A percentile compares a stretch with the other conserved stretches of the same genome.
Evolutionary conservation across 768 basidiomycete species (phyloP).

Genomic region (Calocybe gangraenosa): DNA sequence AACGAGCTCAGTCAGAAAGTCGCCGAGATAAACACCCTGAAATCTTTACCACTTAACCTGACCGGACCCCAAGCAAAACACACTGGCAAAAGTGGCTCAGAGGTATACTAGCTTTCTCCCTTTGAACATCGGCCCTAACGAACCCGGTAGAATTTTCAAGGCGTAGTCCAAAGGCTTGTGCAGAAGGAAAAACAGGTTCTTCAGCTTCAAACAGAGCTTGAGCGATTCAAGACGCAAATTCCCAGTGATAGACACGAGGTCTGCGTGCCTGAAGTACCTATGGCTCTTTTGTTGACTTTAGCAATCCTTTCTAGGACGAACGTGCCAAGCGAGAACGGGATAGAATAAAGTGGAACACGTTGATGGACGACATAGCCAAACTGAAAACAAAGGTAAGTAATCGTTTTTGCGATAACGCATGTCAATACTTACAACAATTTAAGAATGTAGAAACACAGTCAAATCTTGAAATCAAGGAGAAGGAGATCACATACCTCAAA

Average conservation of each 20-base stretch:
- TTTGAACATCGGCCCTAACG: neutral
- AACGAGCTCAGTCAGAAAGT: slow-evolving; percentile 56
- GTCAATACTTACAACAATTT: slow-evolving; percentile 1
- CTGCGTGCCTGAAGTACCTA: slow-evolving; percentile 32
- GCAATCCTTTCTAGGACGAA: slow-evolving; percentile 48
- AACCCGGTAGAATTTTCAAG: slow-evolving; percentile 52
- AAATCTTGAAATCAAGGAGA: slow-evolving; percentile 50
- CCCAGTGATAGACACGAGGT: slow-evolving; percentile 54
- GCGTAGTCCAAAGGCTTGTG: slow-evolving; percentile 74
- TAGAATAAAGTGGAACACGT: slow-evolving; percentile 61
- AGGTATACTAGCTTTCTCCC: slow-evolving; percentile 35
- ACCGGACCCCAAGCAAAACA: slow-evolving; percentile 33
- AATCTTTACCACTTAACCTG: slow-evolving; percentile 40
- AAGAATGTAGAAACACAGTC: slow-evolving; percentile 56
- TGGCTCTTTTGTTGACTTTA: neutral
- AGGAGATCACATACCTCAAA: slow-evolving; percentile 73
- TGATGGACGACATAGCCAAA: slow-evolving; percentile 72
- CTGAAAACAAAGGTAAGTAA: slow-evolving; percentile 60
- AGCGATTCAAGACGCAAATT: slow-evolving; percentile 54
- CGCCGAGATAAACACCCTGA: slow-evolving; percentile 66
- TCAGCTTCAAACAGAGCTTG: slow-evolving; percentile 69
- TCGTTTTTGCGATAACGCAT: neutral
- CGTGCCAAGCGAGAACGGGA: slow-evolving; percentile 74
- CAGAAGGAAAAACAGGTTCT: slow-evolving; percentile 84
- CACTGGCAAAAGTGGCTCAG: slow-evolving; percentile 47